Base-by-base conservation (phyloP, 768 basidiomycete species). In the Naganishia vishniacii region DNA sequence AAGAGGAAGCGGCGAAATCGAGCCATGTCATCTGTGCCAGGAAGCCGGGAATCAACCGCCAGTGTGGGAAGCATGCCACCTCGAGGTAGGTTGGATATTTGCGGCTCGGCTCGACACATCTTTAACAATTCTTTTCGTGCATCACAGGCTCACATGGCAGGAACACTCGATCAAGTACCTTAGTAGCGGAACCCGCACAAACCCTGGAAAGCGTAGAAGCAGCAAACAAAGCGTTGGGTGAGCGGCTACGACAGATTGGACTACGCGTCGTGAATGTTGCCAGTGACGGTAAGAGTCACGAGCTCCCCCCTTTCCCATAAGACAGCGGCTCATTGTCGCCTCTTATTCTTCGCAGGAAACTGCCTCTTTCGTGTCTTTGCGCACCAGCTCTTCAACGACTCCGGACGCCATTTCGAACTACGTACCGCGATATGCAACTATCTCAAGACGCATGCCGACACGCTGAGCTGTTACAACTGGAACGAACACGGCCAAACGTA, bases 381-480 rank as follows among this genome's bases (percentile, higher is more conserved):
- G 34, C 53, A 56, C 40, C 53, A 56, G 16, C 37, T 56, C 6
- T 56, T 56, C 53, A 37, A 56, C 53, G 53, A 56, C 15, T 20
- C 37, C 37, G 15, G 53, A 20, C 34, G 53, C 34, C 53, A 56
- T 34, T 23, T 40, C 34, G 53, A 56, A 37, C n/a, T 56, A 3
- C 53, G 53, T 16, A 20, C n/a, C n/a, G 34, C 53, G 20, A 56
- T 56, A 20, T 56, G 53, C 37, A 34, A 56, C 53, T 56, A 56
- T 25, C 53, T 56, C 34, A 56, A 56, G 23, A 56, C 53, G 37
- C 53, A 56, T 29, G 32, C 53, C 32, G 53, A 56, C 2, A 56
- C 53, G 16, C 37, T 56, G 18, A 56, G 53, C 53, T 56, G 53
- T 16, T 56, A 56, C 53, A 56, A 56, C 53, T 56, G 53, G 53